A percentile compares a stretch with the other conserved stretches of the same genome.
Evolutionary conservation across 2,329 filamentous ascomycete genomes (phyloP).

Genomic region (Colletotrichum shisoi): DNA sequence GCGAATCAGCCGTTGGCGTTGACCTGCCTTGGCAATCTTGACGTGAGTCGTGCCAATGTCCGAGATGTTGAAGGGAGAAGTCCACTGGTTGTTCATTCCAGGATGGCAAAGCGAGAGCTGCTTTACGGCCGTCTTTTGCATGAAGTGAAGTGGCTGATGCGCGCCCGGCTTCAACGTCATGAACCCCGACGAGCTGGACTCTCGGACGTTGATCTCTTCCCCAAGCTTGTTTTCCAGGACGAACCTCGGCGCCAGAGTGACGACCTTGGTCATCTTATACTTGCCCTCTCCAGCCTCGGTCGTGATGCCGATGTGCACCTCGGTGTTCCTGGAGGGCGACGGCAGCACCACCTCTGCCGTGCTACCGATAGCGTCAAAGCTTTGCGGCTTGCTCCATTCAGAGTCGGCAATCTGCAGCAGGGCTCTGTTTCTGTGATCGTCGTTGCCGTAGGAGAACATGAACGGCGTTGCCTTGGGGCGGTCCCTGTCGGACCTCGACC

Average conservation of each 20-base stretch:
- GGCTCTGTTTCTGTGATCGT: slow-evolving; percentile 91
- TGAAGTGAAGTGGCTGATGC: slow-evolving; percentile 85
- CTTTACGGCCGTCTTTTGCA: slow-evolving; percentile 82
- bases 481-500: slow-evolving; percentile 58
- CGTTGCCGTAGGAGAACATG: slow-evolving; percentile 92
- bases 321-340: slow-evolving; percentile 72
- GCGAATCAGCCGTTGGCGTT: slow-evolving; percentile 86
- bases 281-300: slow-evolving; percentile 93
- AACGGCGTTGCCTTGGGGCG: slow-evolving; percentile 82
- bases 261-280: slow-evolving; percentile 96
- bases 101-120: slow-evolving; percentile 93
- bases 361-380: slow-evolving; percentile 96
- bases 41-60: slow-evolving; percentile 92
- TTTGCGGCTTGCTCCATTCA: slow-evolving; percentile 95
- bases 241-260: slow-evolving; percentile 90
- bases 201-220: slow-evolving; percentile 87
- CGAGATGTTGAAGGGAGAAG: slow-evolving; percentile 95
- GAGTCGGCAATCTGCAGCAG: slow-evolving; percentile 88
- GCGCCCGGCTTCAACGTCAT: slow-evolving; percentile 80
- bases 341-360: slow-evolving; percentile 86
- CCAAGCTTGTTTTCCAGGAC: slow-evolving; percentile 91
- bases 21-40: slow-evolving; percentile 89
- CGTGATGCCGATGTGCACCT: slow-evolving; percentile 90
- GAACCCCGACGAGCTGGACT: slow-evolving; percentile 88
- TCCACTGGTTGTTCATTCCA: slow-evolving; percentile 96